Base-by-base conservation (phyloP, 768 basidiomycete species). In the Leccinum aurantiacum region DNA sequence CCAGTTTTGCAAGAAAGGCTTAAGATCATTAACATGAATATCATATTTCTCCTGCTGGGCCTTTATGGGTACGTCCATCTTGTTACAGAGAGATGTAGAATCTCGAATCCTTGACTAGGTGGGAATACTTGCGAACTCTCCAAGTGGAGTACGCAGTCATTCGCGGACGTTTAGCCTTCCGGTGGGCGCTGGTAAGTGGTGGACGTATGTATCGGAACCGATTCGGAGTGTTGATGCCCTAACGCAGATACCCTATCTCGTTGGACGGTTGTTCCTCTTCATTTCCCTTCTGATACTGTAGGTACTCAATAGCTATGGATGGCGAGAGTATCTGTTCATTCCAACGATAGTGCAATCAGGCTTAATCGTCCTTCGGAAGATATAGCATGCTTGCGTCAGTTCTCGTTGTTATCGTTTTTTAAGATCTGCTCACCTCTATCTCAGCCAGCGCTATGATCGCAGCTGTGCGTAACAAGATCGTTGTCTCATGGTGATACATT, bases 121-220 rank as follows among this genome's bases (percentile, higher is more conserved):
- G 71, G 73, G 67, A 71, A 14, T 73, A 71, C 38, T 6, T 73
- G 2, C 49, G 54, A 11, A 63, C 65, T 2, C 50, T 64, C 17
- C 56, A 59, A 2, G 59, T 72, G 8, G 71, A 72, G 52, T 65
- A 58, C 15, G 69, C 67, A 4, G 57, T 74, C 29, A 37, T 74
- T 37, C 65, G 64, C 41, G 52, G 65, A 5, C 67, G 62, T n/a
- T 15, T 65, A 2, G 6, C 69, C 17, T 74, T 72, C 41, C 62
- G 62, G 27, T 74, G 71, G 73, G 22, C 64, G 27, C 55, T 74
- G 46, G 73, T 73, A 49, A 63, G 69, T 54, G 25, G 19, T 19
- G 15, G 8, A n/a, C 6, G 9, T 25, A 9, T 48, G 14, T 41
- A 17, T 52, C 35, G 11, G 33, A 13, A 3, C 3, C 2, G 1